Percentiles rank a stretch among this genome's conserved stretches.
Evolutionary conservation across 805 yeast genomes (phyloP).

Genomic region (Phaffomyces opuntiae): DNA sequence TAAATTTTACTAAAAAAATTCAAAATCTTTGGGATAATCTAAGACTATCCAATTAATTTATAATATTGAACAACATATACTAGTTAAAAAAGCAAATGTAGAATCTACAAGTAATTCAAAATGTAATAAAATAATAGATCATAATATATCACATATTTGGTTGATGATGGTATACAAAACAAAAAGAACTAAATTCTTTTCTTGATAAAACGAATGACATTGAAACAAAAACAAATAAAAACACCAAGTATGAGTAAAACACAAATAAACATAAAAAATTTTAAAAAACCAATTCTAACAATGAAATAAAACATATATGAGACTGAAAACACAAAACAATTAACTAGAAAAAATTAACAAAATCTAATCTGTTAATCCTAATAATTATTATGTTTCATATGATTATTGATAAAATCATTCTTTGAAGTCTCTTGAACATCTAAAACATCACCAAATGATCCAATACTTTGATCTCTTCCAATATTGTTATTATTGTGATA

Average conservation of each 20-base stretch:
- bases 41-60: not conserved
- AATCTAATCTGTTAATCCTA: no score
- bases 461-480: constrained; percentile 14
- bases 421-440: constrained; percentile 12
- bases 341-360: no score
- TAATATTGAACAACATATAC: no score
- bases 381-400: not conserved
- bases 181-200: not conserved
- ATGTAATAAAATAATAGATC: no score
- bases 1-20: not conserved
- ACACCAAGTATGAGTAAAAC: not conserved
- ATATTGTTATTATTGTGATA: not conserved
- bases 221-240: no score
- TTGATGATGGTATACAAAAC: no score
- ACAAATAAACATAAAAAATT: not conserved
- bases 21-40: constrained; percentile 7
- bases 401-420: constrained; percentile 16
- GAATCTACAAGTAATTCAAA: no score
- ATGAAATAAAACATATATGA: not conserved
- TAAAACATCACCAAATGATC: constrained; percentile 14
- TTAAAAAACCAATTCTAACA: not conserved
- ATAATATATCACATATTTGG: no score
- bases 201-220: not conserved
- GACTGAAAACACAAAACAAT: not conserved
- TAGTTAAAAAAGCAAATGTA: not conserved